Evolutionary conservation across 768 basidiomycete genomes (phyloP), one percentile per base, ranked within the genome.

Genomic region (Gelatoporia subvermispora): DNA sequence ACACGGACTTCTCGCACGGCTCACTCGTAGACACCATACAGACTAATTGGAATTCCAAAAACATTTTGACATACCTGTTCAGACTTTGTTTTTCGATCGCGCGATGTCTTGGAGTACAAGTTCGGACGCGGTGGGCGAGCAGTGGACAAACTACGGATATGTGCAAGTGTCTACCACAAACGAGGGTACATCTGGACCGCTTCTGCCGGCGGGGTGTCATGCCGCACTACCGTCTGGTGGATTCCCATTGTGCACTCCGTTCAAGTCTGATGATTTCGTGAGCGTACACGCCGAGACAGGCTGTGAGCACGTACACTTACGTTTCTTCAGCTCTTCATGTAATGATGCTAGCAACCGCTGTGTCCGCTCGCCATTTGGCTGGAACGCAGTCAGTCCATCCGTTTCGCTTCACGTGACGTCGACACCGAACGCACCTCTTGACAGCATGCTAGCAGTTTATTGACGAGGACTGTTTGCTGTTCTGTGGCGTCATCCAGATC

Each of bases 301-400:
- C n/a, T 51, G 49, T 35, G 48, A 13, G 4, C 8, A 28, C 10
- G 4, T 8, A 36, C 15, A 42, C 48, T 34, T 25, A 65, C 84
- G 82, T 66, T 79, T 85, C 69, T 90, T 87, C 54, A 89, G 69
- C 60, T 92, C 88, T 71, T 91, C 88, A 62, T 86, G 83, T 54
- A 91, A 75, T 46, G 85, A 87, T 15, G 82, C 76, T 64, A 91
- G 88, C 47, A 90, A 61, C 34, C 87, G 83, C 60, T 91, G 88
- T 43, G 86, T 88, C 39, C 86, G 79, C 58, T 91, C 90, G 34
- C 86, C 82, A 56, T 86, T 88, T 23, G 89, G 88, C 85, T 92
- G 41, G 52, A 47, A 51, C 18, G 5, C 49, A 35, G 51, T 53
- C 45, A 59, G 42, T n/a, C n/a, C n/a, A n/a, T n/a, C n/a, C n/a